Base-by-base conservation (phyloP, 495 filamentous ascomycete species). In the Penicillium waksmanii region DNA sequence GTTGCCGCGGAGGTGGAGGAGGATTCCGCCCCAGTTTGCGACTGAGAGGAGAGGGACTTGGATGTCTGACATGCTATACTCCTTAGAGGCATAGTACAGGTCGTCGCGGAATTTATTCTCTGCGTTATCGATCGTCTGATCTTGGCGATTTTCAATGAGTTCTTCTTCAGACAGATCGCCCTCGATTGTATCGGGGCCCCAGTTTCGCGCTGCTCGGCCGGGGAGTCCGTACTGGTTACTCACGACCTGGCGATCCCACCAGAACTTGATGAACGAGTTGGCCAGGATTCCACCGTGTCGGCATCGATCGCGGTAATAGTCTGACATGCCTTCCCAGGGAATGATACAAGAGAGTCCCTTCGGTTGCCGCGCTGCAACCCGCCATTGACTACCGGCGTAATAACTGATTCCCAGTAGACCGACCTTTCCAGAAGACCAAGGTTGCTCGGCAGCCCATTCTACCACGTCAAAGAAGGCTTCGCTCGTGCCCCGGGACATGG, bases 311-410 rank as follows among this genome's bases (percentile, higher is more conserved):
- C 85, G 80, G 63, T 88, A 89, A 55, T 85, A 87, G 57, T 89
- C 85, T 1, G 80, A 83, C 83, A 88, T 86, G n/a, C 86, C 86
- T 63, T 89, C 86, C 86, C 86, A 89, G 0, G 86, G 85, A 11
- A 88, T 76, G 12, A 88, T 87, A 42, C 79, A 80, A 0, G 81
- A 69, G 19, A 89, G 60, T 4, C 85, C 85, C 67, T 82, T 84
- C 0, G 86, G 86, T 36, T 78, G 72, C 7, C 84, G 75, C 11
- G 86, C 85, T 0, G 84, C 84, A 0, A 88, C 85, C 1, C 84
- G 76, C 85, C 85, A 89, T 71, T 89, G 86, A 51, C 67, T 80
- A 3, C 84, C 85, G 13, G 84, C 85, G 63, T 82, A 88, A 67
- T 89, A 88, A 53, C 76, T 81, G 47, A 89, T 82, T 4, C 85